Conservation (phyloP, 225 moss, liverwort and hornwort genomes). For the Lunularia cruciata region DNA sequence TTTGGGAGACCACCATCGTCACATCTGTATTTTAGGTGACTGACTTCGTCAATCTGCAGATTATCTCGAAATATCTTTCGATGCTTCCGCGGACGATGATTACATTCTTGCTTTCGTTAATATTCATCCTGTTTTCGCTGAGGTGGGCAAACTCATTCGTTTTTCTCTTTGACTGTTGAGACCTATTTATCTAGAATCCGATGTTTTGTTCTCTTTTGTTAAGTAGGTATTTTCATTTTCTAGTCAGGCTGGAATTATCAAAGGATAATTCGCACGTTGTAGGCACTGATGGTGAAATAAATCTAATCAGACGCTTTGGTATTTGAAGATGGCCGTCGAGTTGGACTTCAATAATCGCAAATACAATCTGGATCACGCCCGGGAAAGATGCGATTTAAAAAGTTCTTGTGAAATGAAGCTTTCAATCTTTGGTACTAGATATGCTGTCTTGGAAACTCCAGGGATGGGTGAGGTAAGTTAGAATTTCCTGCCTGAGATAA, state of each 20-base stretch:
- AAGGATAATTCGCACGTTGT: not conserved
- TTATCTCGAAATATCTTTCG: slow-evolving; percentile 13
- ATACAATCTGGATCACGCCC: slow-evolving; percentile 26
- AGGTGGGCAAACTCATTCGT: slow-evolving; percentile 19
- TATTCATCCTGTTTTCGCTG: slow-evolving; percentile 21
- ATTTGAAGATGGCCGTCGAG: slow-evolving; percentile 29
- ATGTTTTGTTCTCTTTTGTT: too few relatives aligned
- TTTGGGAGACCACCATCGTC: too few relatives aligned
- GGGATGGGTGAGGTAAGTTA: slow-evolving; percentile 21
- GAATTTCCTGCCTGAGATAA: not conserved
- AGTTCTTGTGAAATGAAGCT: slow-evolving; percentile 14
- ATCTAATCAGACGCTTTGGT: not conserved
- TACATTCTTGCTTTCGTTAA: slow-evolving; percentile 37
- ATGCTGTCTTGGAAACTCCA: slow-evolving; percentile 35
- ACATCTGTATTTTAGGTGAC: too few relatives aligned
- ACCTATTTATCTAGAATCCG: too few relatives aligned
- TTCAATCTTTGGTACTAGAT: slow-evolving; percentile 23
- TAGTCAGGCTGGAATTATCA: too few relatives aligned
- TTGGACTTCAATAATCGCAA: slow-evolving; percentile 27
- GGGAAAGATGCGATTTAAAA: slow-evolving; percentile 14
- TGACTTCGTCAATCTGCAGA: too few relatives aligned
- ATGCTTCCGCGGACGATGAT: slow-evolving; percentile 30
- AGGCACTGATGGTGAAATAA: not conserved
- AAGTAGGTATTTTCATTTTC: too few relatives aligned
- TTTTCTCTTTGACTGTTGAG: too few relatives aligned